Base-by-base conservation (phyloP, 306 rosid genomes). In the Mimosa pudica region DNA sequence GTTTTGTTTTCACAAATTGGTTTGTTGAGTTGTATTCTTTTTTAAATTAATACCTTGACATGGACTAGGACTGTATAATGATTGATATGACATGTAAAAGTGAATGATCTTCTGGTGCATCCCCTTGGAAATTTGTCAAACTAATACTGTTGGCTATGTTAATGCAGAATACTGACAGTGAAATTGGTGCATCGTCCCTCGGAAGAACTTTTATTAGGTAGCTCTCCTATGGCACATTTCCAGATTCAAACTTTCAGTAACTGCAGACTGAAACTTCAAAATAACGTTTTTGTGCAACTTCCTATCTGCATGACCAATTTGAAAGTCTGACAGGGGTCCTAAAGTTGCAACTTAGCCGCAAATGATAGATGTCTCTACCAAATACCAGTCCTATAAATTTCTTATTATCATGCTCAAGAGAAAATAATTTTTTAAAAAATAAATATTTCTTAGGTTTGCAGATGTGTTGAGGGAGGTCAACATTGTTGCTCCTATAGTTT, bases 191-290 rank as follows among this genome's bases (percentile, higher is more conserved):
- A n/a, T 93, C 92, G 12, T 93, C 91, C 74, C 71, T 87, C 9
- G 98, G 98, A 75, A 87, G 98, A 88, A 87, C 97, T 11, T 67
- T 75, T 9, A 93, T 93, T 65, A 91, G 98, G 85, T 93, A 86
- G 89, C 81, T 46, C 35, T 35, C 24, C 16, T 44, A 70, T 57
- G 55, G 58, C 55, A 77, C 58, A 70, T 41, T 78, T 76, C 33
- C 5, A 6, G 10, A 12, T 24, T 60, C 35, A n/a, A 65, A 45
- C 52, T 74, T 66, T 65, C 36, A 35, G 13, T 14, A 35, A 42
- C 58, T 46, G 70, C 64, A 30, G 74, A 51, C 4, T 18, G 67
- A 74, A 61, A 42, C 78, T 49, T 74, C 49, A 74, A 33, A 47
- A 60, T 41, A 44, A 70, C 36, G n/a, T 70, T 24, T 24, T 62